Base-by-base conservation (phyloP, 2,329 filamentous ascomycete genomes). In the Fusarium longipes region DNA sequence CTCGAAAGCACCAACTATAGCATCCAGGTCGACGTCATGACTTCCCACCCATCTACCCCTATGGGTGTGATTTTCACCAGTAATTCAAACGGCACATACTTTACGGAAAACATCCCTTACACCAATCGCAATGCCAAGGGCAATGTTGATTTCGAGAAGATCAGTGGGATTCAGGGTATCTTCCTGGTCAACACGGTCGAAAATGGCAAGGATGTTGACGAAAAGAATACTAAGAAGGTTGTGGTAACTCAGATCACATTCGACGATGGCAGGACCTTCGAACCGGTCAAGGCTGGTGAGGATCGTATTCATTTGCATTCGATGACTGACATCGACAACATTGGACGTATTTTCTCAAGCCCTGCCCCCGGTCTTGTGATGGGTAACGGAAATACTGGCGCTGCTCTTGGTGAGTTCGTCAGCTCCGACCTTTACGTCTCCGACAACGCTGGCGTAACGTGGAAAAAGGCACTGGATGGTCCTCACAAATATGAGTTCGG, bases 1-100 rank as follows among this genome's bases (percentile, higher is more conserved):
- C 85, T 99, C 38, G 95, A 98, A 80, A 96, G 94, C 74, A 98
- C 96, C 39, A 95, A 97, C 76, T 97, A 99, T 82, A 97, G 95
- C 81, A 93, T 99, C 71, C 95, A 98, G 79, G 89, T 99, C 55
- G 94, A 98, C 78, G 94, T 98, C 66, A 90, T 95, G 86, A 93
- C 91, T 2, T 83, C 83, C 36, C 82, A 82, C 42, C 85, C 85
- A 14, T 86, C 84, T 2, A 87, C 86, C 35, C 87, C 91, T 1
- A 95, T 97, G 87, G 96, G 96, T 32, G 89, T 91, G 12, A 84
- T 99, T 57, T 95, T 97, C 74, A 97, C 93, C 8, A 98, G 95
- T 76, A 99, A 99, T 77, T 98, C 94, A 30, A 96, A 98, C 76
- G 96, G 96, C 63, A 97, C 93, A 4, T 97, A 95, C 78, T 99